A percentile compares a stretch with the other conserved stretches of the same genome.
Evolutionary conservation across 352 stramenopile species (phyloP).

Genomic region (Phytophthora ohioensis): DNA sequence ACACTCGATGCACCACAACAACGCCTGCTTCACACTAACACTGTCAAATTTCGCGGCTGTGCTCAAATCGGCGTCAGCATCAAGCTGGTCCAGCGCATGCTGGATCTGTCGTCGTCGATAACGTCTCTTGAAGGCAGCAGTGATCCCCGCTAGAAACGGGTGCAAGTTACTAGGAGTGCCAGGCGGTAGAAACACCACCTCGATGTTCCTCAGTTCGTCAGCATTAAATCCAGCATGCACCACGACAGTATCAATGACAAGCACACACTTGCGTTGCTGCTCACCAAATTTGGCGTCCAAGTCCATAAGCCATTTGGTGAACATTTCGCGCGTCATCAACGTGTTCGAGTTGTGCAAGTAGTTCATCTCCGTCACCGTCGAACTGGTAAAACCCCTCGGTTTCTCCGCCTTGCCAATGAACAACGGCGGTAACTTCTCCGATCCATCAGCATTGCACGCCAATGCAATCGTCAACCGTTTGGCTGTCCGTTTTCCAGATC

Average conservation of each 20-base stretch:
- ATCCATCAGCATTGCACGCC: slow-evolving; percentile 45
- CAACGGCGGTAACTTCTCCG: slow-evolving; percentile 39
- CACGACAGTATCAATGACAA: slow-evolving; percentile 40
- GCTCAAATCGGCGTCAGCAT: slow-evolving; percentile 30
- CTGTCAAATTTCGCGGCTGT: slow-evolving; percentile 29
- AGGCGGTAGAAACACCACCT: slow-evolving; percentile 33
- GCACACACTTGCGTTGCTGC: slow-evolving; percentile 32
- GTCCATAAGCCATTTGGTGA: slow-evolving; percentile 40
- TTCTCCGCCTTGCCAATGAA: slow-evolving; percentile 50
- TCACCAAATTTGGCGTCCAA: slow-evolving; percentile 35
- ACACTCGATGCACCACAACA: slow-evolving; percentile 36
- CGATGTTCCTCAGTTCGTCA: slow-evolving; percentile 32
- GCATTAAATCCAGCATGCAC: slow-evolving; percentile 36
- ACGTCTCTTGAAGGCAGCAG: slow-evolving; percentile 36
- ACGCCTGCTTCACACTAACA: slow-evolving; percentile 31
- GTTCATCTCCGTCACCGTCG: slow-evolving; percentile 24
- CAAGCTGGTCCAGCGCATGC: slow-evolving; percentile 32
- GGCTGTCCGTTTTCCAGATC: slow-evolving; percentile 27
- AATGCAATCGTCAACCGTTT: slow-evolving; percentile 40
- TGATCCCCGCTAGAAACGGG: slow-evolving; percentile 36
- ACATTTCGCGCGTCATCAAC: slow-evolving; percentile 47
- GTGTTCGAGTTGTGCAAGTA: slow-evolving; percentile 41
- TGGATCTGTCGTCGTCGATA: slow-evolving; percentile 44
- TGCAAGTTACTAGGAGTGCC: slow-evolving; percentile 27
- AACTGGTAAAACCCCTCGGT: slow-evolving; percentile 35